Base-by-base conservation (phyloP, 2,329 filamentous ascomycete species). In the Alternaria ventricosa region DNA sequence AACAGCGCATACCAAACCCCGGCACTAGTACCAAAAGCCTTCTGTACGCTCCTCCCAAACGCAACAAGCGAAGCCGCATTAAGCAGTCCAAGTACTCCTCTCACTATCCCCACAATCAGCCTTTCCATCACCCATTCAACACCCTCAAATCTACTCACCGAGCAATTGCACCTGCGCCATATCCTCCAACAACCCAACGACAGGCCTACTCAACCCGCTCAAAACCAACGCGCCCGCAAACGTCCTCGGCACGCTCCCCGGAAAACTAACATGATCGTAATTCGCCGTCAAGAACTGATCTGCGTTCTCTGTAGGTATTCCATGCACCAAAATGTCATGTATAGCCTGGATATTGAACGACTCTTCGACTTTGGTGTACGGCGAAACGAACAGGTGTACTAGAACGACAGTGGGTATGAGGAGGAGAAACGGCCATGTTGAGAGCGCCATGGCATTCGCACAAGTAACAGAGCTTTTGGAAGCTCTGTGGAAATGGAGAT, bases 281-380 rank as follows among this genome's bases (percentile, higher is more conserved):
- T 87, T 83, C 4, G 84, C 76, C 15, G 84, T 84, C 15, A 96
- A 82, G 43, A 84, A 86, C 12, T 84, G 78, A 55, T 82, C 75
- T 15, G 86, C 78, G 70, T 90, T 84, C 20, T 81, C 77, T 1
- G 84, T 86, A 0, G 93, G 92, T 1, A 92, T 88, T 23, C 94
- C 94, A 78, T 96, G 93, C 41, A 87, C 87, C 63, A 97, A 80
- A 36, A 99, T 91, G 79, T 99, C 96, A 80, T 98, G 96, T 4
- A 90, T 87, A 6, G 96, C 96, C 80, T 99, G 96, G 62, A 98
- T 89, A 79, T 97, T 97, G 87, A 99, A 98, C 0, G 95, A 98
- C 81, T 99, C 96, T 80, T 99, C 96, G 63, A 99, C 96, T 80
- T 99, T 99, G 61, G 94, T 97, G 83, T 96, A 95, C 1, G 96